phyloP scores from a whole-genome alignment of 768 basidiomycete species.

The Plicaturopsis crispa region DNA sequence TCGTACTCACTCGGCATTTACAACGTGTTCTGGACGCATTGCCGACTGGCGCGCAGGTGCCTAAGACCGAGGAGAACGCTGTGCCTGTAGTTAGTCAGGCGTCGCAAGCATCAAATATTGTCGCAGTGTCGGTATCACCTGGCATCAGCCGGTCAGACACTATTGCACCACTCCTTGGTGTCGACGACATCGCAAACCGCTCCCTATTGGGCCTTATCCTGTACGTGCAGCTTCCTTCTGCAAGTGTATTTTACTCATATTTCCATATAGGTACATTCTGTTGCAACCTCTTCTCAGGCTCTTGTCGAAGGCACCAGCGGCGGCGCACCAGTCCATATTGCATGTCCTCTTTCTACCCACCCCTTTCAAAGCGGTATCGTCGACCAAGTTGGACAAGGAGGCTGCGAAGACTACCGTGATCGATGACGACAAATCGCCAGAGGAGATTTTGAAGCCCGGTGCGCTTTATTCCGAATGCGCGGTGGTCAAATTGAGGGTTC shows the following conservation, averaged over 20 bases:
- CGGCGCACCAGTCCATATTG: constrained; percentile 68
- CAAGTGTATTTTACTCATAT: constrained; percentile 1
- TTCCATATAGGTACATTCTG: constrained; percentile 47
- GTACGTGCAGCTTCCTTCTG: constrained; percentile 27
- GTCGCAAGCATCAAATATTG: constrained; percentile 63
- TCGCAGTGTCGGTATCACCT: constrained; percentile 66
- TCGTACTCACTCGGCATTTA: constrained; percentile 67
- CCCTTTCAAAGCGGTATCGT: constrained; percentile 53
- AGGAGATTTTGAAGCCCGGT: constrained; percentile 71
- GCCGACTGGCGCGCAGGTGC: constrained; percentile 50
- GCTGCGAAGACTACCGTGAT: neutral
- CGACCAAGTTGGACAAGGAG: constrained; percentile 10
- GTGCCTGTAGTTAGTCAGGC: constrained; percentile 31
- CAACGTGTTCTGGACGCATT: constrained; percentile 82
- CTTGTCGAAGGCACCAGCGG: constrained; percentile 57
- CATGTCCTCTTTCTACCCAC: constrained; percentile 80
- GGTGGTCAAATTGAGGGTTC: constrained; percentile 42
- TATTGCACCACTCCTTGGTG: constrained; percentile 35
- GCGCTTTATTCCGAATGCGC: constrained; percentile 74
- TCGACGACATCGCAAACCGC: constrained; percentile 4
- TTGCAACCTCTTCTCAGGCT: constrained; percentile 62
- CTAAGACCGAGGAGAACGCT: constrained; percentile 27
- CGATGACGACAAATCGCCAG: constrained; percentile 17
- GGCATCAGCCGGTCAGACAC: constrained; percentile 71
- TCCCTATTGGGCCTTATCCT: constrained; percentile 37